These are phyloP conservation scores for Ettlia oleoabundans DNA, from an alignment of 139 green algal species.

Conservation along the genomic window DNA sequence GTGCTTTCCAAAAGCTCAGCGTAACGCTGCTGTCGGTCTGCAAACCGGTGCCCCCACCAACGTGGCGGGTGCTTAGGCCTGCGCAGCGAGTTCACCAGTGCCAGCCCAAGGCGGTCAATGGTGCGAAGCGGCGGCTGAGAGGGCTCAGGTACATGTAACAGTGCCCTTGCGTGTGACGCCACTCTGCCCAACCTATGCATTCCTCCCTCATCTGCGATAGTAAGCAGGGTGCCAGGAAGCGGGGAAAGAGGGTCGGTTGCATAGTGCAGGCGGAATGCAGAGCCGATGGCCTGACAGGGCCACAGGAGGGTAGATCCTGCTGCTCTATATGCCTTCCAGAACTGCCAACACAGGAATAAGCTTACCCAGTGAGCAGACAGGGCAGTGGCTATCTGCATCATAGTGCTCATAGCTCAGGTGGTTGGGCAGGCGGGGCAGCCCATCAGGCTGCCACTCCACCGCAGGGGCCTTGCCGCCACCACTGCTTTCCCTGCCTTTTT, in stretches of 20 bases:
- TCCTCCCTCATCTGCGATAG: slow-evolving; percentile 23
- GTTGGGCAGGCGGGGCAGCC: slow-evolving; percentile 9
- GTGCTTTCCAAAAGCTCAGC: slow-evolving; percentile 15
- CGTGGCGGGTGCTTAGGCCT: neutral
- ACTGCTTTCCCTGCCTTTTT: neutral
- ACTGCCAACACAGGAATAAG: too few species aligned
- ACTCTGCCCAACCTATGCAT: neutral
- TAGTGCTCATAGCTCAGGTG: neutral
- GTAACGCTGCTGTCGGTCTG: neutral
- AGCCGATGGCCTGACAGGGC: neutral
- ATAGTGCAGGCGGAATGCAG: neutral
- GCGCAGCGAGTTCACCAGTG: neutral
- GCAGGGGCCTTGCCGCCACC: neutral
- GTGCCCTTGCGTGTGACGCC: slow-evolving; percentile 9
- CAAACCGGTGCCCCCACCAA: neutral
- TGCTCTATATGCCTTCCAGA: too few species aligned
- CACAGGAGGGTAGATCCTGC: neutral
- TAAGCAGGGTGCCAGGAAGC: too few species aligned
- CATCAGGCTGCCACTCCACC: neutral
- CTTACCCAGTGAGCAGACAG: slow-evolving; percentile 25
- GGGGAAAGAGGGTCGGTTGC: neutral
- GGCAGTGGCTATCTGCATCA: neutral
- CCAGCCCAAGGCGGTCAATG: neutral
- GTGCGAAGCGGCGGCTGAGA: neutral
- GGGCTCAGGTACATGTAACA: neutral